Evolutionary conservation across 768 basidiomycete species (phyloP), one percentile per base, ranked within the genome.

Genomic region (Lactarius sp.): DNA sequence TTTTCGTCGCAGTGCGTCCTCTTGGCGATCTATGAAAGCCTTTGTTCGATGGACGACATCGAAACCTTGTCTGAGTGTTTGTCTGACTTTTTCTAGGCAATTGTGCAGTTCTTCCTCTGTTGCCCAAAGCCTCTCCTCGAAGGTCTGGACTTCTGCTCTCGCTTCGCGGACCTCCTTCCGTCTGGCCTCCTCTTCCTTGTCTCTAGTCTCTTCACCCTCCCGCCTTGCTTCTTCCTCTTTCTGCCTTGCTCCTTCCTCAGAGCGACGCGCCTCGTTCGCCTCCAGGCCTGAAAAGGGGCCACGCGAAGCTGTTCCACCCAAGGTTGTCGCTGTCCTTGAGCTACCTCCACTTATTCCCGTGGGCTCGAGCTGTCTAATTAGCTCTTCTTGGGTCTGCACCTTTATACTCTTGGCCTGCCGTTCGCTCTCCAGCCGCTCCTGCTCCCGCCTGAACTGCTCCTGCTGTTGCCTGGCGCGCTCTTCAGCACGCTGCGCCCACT

Each of bases 221-320:
- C 13, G 36, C 27, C 54, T 55, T 2, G 41, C 52, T 13, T 62
- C 59, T 14, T 54, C 49, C 13, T 61, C 52, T 47, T 60, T 64
- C 56, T 58, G 52, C 52, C 61, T 34, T 33, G 52, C 67, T n/a
- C 69, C 57, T 33, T 27, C 22, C 22, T 27, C 22, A 2, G 22
- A 27, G 2, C 22, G 22, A 27, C 22, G 22, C 22, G 22, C 22
- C 22, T 27, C 22, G 22, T 27, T 2, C 22, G 22, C 22, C 22
- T 27, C 22, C 22, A 27, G 22, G 22, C 22, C 79, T 83, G 71
- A 85, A 76, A 77, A 85, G 78, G 1, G 90, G 88, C 89, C 89
- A 91, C 10, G 89, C 88, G 70, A 91, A 85, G 68, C 81, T 79
- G 37, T 79, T 77, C 88, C 88, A 90, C 39, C 75, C 78, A 62